Conservation (phyloP, 345 rosid genomes). For the Microthlaspi erraticum region DNA sequence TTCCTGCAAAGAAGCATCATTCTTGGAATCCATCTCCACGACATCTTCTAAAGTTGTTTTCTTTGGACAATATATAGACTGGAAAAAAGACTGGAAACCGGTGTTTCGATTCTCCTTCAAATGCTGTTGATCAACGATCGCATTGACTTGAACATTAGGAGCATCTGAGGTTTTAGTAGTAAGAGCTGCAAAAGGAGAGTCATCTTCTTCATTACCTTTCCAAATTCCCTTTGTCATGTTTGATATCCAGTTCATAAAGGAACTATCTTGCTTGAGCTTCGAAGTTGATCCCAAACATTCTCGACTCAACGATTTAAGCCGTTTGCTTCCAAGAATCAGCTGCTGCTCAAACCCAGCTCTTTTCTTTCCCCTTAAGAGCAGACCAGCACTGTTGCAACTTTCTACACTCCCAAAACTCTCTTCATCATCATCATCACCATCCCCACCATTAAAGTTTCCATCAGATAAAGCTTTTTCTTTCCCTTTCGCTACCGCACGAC, state of each 20-base stretch:
- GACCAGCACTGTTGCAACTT: constrained; percentile 71
- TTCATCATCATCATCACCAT: constrained; percentile 27
- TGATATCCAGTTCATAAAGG: constrained; percentile 91
- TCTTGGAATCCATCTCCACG: constrained; percentile 43
- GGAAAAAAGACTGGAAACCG: constrained; percentile 85
- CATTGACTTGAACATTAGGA: constrained; percentile 35
- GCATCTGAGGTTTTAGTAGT: constrained; percentile 42
- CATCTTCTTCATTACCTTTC: constrained; percentile 52
- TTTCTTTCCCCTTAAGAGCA: constrained; percentile 55
- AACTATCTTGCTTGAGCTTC: constrained; percentile 65
- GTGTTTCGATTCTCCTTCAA: constrained; percentile 42
- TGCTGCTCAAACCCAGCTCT: constrained; percentile 57
- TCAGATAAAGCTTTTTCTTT: constrained; percentile 71
- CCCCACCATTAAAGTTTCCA: constrained; percentile 48
- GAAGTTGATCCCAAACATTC: constrained; percentile 63
- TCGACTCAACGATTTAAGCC: constrained; percentile 53
- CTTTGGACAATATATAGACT: constrained; percentile 66
- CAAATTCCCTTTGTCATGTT: constrained; percentile 76
- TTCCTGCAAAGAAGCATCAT: constrained; percentile 50
- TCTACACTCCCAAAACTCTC: constrained; percentile 89
- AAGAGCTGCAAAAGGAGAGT: constrained; percentile 49
- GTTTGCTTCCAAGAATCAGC: constrained; percentile 63
- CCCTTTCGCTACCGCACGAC: constrained; percentile 49
- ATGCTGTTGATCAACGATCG: constrained; percentile 32
- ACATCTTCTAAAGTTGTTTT: constrained; percentile 47